A percentile compares a stretch with the other conserved stretches of the same genome.
phyloP scores from a whole-genome alignment of 2,329 filamentous ascomycete genomes.

The Basipetospora chlamydospora region DNA sequence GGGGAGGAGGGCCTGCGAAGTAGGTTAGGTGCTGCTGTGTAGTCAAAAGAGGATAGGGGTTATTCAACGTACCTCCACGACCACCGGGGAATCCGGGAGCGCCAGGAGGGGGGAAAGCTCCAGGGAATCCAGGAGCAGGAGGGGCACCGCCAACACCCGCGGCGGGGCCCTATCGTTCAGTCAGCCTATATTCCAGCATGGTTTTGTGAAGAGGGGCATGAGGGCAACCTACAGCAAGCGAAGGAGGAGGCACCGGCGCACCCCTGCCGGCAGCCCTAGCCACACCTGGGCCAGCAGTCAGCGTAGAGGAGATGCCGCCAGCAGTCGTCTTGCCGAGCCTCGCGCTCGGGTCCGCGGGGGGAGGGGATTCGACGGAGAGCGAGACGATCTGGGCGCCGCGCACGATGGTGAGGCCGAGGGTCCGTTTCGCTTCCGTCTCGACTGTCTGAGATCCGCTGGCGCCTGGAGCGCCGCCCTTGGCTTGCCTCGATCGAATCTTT shows the following conservation, averaged over 20 bases:
- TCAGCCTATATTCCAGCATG: constrained; percentile 1
- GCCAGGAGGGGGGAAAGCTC: constrained; percentile 28
- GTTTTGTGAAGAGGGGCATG: not conserved
- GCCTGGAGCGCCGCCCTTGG: constrained; percentile 53
- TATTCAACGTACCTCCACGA: constrained; percentile 35
- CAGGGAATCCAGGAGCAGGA: constrained; percentile 46
- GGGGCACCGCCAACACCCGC: constrained; percentile 65
- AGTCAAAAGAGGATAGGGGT: constrained; percentile 3
- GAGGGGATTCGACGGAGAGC: constrained; percentile 87
- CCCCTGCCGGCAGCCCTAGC: constrained; percentile 84
- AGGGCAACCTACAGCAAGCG: constrained; percentile 50
- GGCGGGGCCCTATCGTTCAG: constrained; percentile 56
- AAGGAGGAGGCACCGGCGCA: constrained; percentile 47
- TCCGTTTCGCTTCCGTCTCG: constrained; percentile 92
- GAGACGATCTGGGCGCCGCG: constrained; percentile 92
- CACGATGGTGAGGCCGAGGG: constrained; percentile 87
- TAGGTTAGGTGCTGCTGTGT: constrained; percentile 16
- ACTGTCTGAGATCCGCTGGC: constrained; percentile 53
- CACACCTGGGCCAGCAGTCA: constrained; percentile 77
- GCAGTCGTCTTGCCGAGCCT: constrained; percentile 67
- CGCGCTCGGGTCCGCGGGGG: constrained; percentile 82
- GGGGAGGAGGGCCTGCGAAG: constrained; percentile 27
- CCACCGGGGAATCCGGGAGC: constrained; percentile 37
- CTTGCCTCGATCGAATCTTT: constrained; percentile 71
- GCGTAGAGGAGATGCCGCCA: constrained; percentile 52